Evolutionary conservation across 371 early-diverging fungal species (phyloP), one percentile per base, ranked within the genome.

Genomic region (Rhizomucor pusillus): DNA sequence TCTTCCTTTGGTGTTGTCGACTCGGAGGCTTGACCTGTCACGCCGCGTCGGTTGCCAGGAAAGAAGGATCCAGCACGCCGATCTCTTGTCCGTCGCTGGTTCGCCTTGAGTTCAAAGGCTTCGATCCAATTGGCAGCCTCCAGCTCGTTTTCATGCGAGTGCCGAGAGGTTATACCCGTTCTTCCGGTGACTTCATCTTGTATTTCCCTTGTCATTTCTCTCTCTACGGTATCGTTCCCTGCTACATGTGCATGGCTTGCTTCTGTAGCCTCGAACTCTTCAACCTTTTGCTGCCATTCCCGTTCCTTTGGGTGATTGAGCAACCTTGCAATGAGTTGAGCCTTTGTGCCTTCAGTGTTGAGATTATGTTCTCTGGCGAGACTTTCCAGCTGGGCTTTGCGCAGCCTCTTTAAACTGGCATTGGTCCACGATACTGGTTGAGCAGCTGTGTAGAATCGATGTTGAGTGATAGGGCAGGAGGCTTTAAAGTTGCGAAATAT

Each of bases 61-160:
- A 33, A 43, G 19, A 36, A 44, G 43, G 40, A 45, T 20, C 20
- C 24, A 24, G 11, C 14, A 5, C 16, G 43, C 18, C 14, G 44
- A 5, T 47, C 25, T 25, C 57, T 50, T 13, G 46, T 24, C 23
- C 48, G 49, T 36, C 55, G 44, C 0, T 60, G 45, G 25, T 37
- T 33, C 6, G 54, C 48, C 34, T 60, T 60, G 24, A 54, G 45
- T n/a, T 60, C 60, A 47, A 60, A 60, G n/a, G 60, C 54, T 50
- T 60, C 51, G 12, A 55, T 50, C 60, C 60, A 60, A 10, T 44
- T 43, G 29, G 23, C 45, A 3, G 54, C 54, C 25, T 44, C 54
- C 14, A 53, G 9, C 33, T 54, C 41, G 16, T 47, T 24, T 14
- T 52, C 23, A 12, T 41, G 41, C 14, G 14, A 19, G 19, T 41